A percentile compares a stretch with the other conserved stretches of the same genome.
These are phyloP conservation scores for Madurella mycetomatis DNA, from an alignment of 2,329 filamentous ascomycete genomes.

Conservation along the genomic window DNA sequence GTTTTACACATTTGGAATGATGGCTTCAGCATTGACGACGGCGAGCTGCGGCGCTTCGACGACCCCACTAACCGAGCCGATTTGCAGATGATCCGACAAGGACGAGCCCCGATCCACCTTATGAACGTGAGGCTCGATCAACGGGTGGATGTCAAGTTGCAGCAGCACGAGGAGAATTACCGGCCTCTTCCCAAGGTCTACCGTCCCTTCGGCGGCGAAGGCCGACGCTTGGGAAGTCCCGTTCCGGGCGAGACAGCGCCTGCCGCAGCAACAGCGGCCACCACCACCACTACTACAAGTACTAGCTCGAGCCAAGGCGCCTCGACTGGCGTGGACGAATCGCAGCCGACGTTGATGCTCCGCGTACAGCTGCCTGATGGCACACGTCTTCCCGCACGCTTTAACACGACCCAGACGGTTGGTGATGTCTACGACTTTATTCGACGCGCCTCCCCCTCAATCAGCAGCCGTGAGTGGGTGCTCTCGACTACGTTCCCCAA, in stretches of 20 bases:
- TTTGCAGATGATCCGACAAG: conserved; percentile 70
- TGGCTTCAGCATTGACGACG: conserved; percentile 82
- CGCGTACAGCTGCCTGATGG: conserved; percentile 77
- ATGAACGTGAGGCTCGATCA: conserved; percentile 73
- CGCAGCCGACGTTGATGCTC: conserved; percentile 63
- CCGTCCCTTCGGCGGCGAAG: conserved; percentile 67
- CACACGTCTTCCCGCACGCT: conserved; percentile 70
- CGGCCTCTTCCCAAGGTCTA: conserved; percentile 68
- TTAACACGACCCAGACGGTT: conserved; percentile 75
- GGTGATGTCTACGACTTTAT: conserved; percentile 75
- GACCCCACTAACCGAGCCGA: conserved; percentile 70
- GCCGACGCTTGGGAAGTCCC: conserved; percentile 71
- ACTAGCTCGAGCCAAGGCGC: conserved; percentile 34
- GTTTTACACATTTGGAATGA: conserved; percentile 77
- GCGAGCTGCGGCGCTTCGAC: conserved; percentile 71
- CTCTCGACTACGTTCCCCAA: conserved; percentile 80
- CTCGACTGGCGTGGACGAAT: conserved; percentile 52
- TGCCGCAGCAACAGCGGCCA: conserved; percentile 33
- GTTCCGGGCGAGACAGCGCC: conserved; percentile 56
- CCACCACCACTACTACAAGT: conserved; percentile 8
- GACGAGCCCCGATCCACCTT: conserved; percentile 70
- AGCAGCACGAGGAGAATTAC: conserved; percentile 72
- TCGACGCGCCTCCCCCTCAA: conserved; percentile 55
- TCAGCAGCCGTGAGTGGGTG: conserved; percentile 60
- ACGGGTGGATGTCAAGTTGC: conserved; percentile 72